Base-by-base conservation (phyloP, 2,329 filamentous ascomycete genomes). In the Myriosclerotinia duriaeana region DNA sequence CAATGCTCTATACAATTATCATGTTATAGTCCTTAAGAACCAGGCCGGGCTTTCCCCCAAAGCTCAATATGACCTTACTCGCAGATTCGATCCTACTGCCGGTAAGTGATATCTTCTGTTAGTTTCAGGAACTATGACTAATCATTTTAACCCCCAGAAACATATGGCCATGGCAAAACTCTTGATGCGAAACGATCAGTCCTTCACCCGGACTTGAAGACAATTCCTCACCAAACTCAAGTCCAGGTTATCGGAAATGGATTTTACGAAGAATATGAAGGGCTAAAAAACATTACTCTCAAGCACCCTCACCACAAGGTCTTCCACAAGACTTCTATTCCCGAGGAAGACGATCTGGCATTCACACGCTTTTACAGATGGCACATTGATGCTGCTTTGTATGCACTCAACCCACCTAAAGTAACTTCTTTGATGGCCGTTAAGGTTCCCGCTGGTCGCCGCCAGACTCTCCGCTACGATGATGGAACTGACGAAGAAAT, bases 211-310 rank as follows among this genome's bases (percentile, higher is more conserved):
- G 91, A 93, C 72, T 82, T 93, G 22, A 92, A 93, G 79, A 93
- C 90, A 0, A 86, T 93, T 53, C 90, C 90, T 0, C 87, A 91
- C 72, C 90, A 93, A 76, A 89, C 90, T 0, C 89, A 93, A 76
- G 88, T 91, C 1, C 90, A 93, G 74, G 87, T 93, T 65, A 93
- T 93, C 68, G 90, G 90, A 52, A 92, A 93, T 73, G 90, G 91
- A 6, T 83, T 84, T 56, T 83, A 93, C 1, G 76, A 83, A 1
- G 83, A 85, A 42, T 93, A 92, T 72, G 89, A 93, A 75, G 90
- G 90, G 0, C 79, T 93, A 12, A 78, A 83, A 71, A 81, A 92
- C 74, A 83, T 93, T 69, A 85, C 80, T 44, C 83, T 93, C 42
- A 84, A 84, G 66, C 91, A 93, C 74, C 90, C 91, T 7, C 90